A percentile compares a stretch with the other conserved stretches of the same genome.
Conservation (phyloP, 768 basidiomycete genomes). For the Collybia mongolica region DNA sequence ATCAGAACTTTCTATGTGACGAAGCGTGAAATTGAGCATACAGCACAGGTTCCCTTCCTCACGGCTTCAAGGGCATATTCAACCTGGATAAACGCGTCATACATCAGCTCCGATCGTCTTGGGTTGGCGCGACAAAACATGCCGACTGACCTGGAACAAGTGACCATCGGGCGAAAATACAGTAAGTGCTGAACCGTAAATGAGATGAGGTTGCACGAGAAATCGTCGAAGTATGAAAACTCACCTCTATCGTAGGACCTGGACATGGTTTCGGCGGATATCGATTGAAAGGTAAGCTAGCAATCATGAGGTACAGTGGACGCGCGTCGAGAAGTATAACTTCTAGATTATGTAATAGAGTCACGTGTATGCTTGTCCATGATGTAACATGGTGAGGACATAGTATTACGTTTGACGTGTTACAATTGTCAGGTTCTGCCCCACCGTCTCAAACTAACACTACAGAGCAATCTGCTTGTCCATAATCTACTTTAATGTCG, state of each 20-base stretch:
- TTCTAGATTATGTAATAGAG: slow-evolving; percentile 18
- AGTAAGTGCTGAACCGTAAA: slow-evolving; percentile 68
- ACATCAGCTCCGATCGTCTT: slow-evolving; percentile 10
- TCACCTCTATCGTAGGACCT: slow-evolving; percentile 97
- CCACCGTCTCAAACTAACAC: too few species aligned
- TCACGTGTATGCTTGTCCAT: neutral
- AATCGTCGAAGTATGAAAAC: slow-evolving; percentile 9
- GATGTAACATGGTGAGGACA: too few species aligned
- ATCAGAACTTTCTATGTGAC: slow-evolving; percentile 7
- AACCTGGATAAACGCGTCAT: slow-evolving; percentile 57
- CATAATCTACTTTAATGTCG: too few species aligned
- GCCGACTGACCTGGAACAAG: slow-evolving; percentile 79
- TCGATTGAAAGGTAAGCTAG: slow-evolving; percentile 12
- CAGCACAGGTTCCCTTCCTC: slow-evolving; percentile 94
- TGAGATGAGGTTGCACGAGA: neutral
- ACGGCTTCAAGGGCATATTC: slow-evolving; percentile 99
- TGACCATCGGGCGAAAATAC: slow-evolving; percentile 99
- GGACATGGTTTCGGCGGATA: slow-evolving; percentile 55
- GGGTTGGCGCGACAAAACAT: slow-evolving; percentile 6
- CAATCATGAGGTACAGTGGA: slow-evolving; percentile 18
- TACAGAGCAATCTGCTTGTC: too few species aligned
- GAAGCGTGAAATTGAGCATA: slow-evolving; percentile 32
- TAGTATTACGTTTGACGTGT: too few species aligned
- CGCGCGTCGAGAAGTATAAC: slow-evolving; percentile 46
- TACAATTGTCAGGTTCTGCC: too few species aligned